Percentiles rank a stretch among this genome's conserved stretches.
phyloP scores from a whole-genome alignment of 2,329 filamentous ascomycete genomes.

The Trichocomaceae sp. region DNA sequence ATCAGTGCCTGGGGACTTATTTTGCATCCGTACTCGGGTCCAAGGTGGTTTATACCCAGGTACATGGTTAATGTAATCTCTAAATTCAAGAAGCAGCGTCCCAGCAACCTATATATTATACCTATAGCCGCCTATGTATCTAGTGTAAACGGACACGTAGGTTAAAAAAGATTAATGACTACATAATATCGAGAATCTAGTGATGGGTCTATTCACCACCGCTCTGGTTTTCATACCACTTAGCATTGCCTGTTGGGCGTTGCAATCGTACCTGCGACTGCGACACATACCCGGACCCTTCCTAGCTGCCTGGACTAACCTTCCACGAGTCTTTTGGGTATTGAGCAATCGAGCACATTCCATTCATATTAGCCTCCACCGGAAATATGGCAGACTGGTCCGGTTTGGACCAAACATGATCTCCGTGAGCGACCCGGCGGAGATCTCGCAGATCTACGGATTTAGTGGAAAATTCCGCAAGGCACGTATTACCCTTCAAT shows the following conservation, averaged over 20 bases:
- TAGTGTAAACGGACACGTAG: too few species aligned
- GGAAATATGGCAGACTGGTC: constrained; percentile 6
- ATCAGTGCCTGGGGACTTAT: too few species aligned
- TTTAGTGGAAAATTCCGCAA: neutral
- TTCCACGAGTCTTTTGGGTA: neutral
- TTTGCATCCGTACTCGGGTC: neutral
- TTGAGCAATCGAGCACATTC: neutral
- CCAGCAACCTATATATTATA: neutral
- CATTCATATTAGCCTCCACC: constrained; percentile 6
- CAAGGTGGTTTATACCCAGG: neutral
- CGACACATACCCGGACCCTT: constrained; percentile 8
- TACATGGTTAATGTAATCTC: neutral
- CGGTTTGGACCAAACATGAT: constrained; percentile 10
- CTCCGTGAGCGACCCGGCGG: constrained; percentile 3
- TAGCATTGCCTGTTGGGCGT: neutral
- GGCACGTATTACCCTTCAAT: neutral
- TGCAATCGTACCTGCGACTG: neutral
- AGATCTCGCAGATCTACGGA: constrained; percentile 1
- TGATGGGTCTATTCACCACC: neutral
- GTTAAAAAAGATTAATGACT: too few species aligned
- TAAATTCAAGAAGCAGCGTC: neutral
- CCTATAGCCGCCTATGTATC: too few species aligned
- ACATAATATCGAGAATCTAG: too few species aligned
- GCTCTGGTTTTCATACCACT: neutral
- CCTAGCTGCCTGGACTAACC: neutral